phyloP scores from a whole-genome alignment of 179 eudicot genomes.

The Sideroxylon spinosum region DNA sequence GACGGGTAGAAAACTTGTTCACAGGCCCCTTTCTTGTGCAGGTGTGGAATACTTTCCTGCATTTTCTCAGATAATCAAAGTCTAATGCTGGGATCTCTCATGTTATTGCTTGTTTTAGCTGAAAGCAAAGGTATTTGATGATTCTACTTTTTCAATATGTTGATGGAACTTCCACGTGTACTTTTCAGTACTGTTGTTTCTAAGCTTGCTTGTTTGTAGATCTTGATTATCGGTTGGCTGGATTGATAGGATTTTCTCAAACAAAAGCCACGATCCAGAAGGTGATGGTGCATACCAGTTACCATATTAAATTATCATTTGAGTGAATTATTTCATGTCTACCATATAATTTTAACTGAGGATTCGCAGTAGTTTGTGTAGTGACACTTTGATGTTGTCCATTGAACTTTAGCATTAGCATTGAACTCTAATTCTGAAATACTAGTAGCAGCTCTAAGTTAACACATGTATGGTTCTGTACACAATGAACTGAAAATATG shows the following conservation, averaged over 20 bases:
- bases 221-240: slow-evolving; percentile 34
- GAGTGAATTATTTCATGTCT: not conserved
- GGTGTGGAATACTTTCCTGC: slow-evolving; percentile 39
- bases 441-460: not conserved
- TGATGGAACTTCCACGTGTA: not conserved
- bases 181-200: not conserved
- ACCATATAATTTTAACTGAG: not conserved
- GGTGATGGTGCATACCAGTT: slow-evolving; percentile 10
- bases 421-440: not conserved
- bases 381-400: not conserved
- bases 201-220: slow-evolving; percentile 30
- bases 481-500: not conserved
- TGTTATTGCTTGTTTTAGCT: slow-evolving; percentile 46
- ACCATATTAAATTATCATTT: not conserved
- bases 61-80: slow-evolving; percentile 38
- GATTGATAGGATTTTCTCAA: slow-evolving; percentile 33
- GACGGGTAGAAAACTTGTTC: slow-evolving; percentile 6
- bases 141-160: not conserved
- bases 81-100: slow-evolving; percentile 38
- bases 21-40: slow-evolving; percentile 25
- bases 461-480: not conserved
- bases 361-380: not conserved
- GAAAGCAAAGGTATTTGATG: slow-evolving; percentile 40
- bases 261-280: slow-evolving; percentile 26
- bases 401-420: not conserved